Evolutionary conservation across 129 eudicot genomes (phyloP).

Genomic region (Artemisia tridentata): DNA sequence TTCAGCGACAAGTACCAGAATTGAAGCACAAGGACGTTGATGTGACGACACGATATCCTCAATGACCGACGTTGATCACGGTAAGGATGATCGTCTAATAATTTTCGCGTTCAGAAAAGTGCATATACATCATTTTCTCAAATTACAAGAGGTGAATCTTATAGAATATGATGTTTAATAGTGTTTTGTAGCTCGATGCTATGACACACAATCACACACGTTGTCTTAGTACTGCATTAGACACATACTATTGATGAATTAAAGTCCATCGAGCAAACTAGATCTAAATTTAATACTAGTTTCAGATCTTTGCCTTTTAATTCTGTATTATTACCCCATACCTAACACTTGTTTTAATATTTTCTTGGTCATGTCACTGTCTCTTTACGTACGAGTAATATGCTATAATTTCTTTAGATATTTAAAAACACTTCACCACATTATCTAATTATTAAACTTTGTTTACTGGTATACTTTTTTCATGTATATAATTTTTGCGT

Average conservation of each 20-base stretch:
- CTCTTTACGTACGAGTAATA: not conserved
- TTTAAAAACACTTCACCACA: too few relatives aligned
- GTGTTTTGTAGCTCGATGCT: not conserved
- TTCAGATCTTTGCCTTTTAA: not conserved
- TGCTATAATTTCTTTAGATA: not conserved
- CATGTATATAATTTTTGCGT: too few relatives aligned
- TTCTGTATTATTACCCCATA: not conserved
- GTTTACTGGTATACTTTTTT: too few relatives aligned
- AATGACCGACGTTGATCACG: not conserved
- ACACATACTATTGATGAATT: not conserved
- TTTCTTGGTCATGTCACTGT: not conserved
- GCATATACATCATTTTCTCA: too few relatives aligned
- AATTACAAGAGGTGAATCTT: not conserved
- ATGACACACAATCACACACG: not conserved
- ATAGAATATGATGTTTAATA: not conserved
- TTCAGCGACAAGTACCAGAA: too few relatives aligned
- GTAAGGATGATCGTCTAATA: not conserved
- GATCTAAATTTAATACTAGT: not conserved
- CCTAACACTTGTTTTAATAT: constrained; percentile 12
- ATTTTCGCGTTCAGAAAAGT: not conserved
- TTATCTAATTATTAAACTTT: too few relatives aligned
- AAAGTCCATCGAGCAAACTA: not conserved
- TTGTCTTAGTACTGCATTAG: too few relatives aligned
- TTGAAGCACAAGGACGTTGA: too few relatives aligned
- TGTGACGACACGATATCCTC: not conserved